Conservation (phyloP, 352 stramenopile genomes). For the Phytopythium kandeliae region DNA sequence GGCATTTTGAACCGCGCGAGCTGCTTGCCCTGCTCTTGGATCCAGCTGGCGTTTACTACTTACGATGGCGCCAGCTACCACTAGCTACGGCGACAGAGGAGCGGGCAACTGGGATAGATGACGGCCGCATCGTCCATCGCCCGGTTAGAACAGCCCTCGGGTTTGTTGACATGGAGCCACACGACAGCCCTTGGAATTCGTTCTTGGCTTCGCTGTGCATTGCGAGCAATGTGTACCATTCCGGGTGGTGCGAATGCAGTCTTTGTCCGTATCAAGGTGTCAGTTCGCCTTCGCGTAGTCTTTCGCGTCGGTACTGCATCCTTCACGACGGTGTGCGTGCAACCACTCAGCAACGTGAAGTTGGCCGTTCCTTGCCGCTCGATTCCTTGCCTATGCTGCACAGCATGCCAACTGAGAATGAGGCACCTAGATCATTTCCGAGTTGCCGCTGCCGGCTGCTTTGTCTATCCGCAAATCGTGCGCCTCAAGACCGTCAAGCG, state of each 20-base stretch:
- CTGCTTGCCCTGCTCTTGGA: too few relatives aligned
- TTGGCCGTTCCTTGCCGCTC: constrained; percentile 13
- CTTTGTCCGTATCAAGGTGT: constrained; percentile 16
- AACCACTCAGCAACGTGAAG: constrained; percentile 4
- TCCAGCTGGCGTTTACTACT: too few relatives aligned
- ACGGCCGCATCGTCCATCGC: constrained; percentile 22
- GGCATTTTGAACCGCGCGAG: too few relatives aligned
- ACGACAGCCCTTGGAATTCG: constrained; percentile 16
- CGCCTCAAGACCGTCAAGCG: constrained; percentile 23
- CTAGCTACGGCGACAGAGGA: constrained; percentile 5
- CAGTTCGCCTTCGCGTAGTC: constrained; percentile 13
- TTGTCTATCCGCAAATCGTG: constrained; percentile 23
- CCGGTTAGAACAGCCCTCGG: constrained; percentile 14
- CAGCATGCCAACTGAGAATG: constrained; percentile 15
- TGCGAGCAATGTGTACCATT: constrained; percentile 1
- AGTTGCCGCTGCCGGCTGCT: constrained; percentile 32
- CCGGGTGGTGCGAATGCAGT: constrained; percentile 13
- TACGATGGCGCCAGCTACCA: too few relatives aligned
- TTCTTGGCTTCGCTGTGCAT: constrained; percentile 21
- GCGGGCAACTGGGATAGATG: constrained; percentile 5
- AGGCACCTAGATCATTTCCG: constrained; percentile 15
- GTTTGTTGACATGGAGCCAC: constrained; percentile 18
- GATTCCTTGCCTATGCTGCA: constrained; percentile 21
- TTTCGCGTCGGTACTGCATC: constrained; percentile 17
- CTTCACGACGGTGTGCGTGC: constrained; percentile 9